Conservation (phyloP, 257 asterid species). For the Apocynum venetum region DNA sequence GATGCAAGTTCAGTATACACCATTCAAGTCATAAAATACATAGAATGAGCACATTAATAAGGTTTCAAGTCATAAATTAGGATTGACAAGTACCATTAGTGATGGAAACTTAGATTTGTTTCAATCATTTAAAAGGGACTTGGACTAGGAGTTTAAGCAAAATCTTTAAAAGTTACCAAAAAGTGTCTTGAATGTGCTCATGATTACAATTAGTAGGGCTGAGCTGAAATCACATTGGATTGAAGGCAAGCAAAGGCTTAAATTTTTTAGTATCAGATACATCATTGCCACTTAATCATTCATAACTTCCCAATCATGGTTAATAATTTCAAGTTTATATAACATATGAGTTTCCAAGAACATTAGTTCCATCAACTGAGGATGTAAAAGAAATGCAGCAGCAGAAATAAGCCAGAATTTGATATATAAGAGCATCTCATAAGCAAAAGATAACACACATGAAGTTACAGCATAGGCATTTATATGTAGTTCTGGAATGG, state of each 20-base stretch:
- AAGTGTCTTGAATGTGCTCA: background rate
- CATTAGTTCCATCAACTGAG: background rate
- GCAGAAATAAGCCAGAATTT: background rate
- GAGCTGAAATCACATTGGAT: background rate
- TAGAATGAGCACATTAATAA: background rate
- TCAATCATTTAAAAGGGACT: background rate
- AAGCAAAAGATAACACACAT: no score
- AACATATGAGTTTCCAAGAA: background rate
- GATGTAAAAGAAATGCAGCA: background rate
- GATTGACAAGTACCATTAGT: background rate
- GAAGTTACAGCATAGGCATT: no score
- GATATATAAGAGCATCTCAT: no score
- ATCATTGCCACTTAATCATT: background rate
- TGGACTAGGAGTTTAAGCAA: background rate
- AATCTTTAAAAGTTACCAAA: background rate
- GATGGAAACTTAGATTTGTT: background rate
- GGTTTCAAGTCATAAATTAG: background rate
- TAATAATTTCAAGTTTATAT: background rate
- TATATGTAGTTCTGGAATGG: no score
- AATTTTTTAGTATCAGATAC: background rate
- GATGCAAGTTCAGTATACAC: background rate
- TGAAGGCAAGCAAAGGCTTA: background rate
- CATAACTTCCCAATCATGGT: background rate
- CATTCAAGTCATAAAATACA: background rate
- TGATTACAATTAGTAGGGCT: background rate